Percentiles rank a stretch among this genome's conserved stretches.
Evolutionary conservation across 192 early-diverging fungal genomes (phyloP).

Genomic region (Backusella parvicylindrica): DNA sequence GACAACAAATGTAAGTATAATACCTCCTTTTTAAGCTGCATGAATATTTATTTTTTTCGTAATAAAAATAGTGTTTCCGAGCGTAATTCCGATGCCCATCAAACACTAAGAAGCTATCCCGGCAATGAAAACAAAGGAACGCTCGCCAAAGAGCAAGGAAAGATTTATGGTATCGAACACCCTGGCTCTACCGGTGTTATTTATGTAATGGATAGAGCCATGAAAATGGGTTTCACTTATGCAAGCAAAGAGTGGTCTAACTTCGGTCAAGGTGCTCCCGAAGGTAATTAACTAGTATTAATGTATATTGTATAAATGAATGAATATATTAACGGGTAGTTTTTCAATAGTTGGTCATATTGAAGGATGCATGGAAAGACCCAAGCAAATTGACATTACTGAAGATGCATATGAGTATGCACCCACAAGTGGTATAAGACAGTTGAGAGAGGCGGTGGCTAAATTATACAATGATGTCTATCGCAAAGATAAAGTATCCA

Average conservation of each 20-base stretch:
- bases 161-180: conserved; percentile 38
- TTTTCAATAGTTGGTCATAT: conserved; percentile 31
- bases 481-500: conserved; percentile 34
- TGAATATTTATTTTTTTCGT: background rate
- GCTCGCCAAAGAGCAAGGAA: background rate
- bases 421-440: conserved; percentile 41
- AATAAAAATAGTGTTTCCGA: background rate
- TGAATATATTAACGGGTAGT: background rate
- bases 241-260: conserved; percentile 36
- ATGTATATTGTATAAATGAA: background rate
- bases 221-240: conserved; percentile 38
- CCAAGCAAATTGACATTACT: conserved; percentile 17
- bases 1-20: background rate
- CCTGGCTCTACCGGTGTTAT: conserved; percentile 50
- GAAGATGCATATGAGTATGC: conserved; percentile 37
- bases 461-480: conserved; percentile 50
- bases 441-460: conserved; percentile 43
- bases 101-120: conserved; percentile 32
- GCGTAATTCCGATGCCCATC: conserved; percentile 35
- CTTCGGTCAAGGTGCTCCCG: conserved; percentile 49
- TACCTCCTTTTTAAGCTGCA: background rate
- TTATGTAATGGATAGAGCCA: conserved; percentile 54
- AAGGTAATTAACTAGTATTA: conserved; percentile 27
- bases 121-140: conserved; percentile 32
- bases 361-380: conserved; percentile 37